Evolutionary conservation across 306 rosid species (phyloP), one percentile per base, ranked within the genome.

Genomic region (Vigna reflexopilosa): DNA sequence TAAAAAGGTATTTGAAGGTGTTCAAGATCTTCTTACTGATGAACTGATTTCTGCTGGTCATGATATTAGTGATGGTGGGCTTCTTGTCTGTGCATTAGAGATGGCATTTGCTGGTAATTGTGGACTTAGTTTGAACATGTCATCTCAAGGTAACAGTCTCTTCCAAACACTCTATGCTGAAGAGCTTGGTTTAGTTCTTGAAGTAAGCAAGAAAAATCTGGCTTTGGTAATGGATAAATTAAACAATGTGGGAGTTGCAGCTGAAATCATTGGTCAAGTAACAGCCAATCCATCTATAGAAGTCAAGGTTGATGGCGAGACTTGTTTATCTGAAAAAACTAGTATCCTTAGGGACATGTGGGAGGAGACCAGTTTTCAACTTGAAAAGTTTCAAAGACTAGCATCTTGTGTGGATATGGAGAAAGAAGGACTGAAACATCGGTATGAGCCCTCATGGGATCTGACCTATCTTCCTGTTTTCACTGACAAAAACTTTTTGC

Each of bases 31-130:
- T 75, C 85, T 94, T 42, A 67, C 78, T 3, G 88, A 90, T 44
- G 96, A 86, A 67, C 73, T 89, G 67, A 91, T 94, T 76, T 91
- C 97, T 57, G 94, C 98, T 66, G 97, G 97, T 77, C 98, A 91
- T 86, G 98, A 93, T 77, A 87, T 93, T 47, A 93, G 98, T 79
- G 98, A 94, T 79, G 98, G 98, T 77, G 98, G 97, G 55, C 54
- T 90, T 73, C 80, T 94, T 76, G 92, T 86, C 52, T 86, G 88
- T 80, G 94, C 93, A 72, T 78, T 90, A 50, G 98, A 94, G 88
- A 94, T 94, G 98, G 97, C 98, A 73, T 91, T 94, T 90, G 90
- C 94, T 59, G 96, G 98, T 26, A 90, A 92, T 44, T 75, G 89
- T 52, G 98, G 98, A 78, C 64, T 90, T 57, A 71, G 12, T 24